Conservation (phyloP, 352 stramenopile species). For the Lagenidium giganteum region DNA sequence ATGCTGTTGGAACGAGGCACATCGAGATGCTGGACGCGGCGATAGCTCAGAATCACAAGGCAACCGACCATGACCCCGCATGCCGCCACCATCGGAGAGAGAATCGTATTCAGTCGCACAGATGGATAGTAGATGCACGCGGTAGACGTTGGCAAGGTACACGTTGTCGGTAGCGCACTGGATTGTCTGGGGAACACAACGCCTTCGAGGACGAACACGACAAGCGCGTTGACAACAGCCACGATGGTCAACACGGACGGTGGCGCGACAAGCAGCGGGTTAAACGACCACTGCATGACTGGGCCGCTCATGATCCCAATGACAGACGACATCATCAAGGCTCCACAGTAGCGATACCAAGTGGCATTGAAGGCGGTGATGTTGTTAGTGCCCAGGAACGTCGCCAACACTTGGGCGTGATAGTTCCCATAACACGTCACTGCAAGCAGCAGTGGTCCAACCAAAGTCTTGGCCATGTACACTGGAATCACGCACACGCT, state of each 20-base stretch:
- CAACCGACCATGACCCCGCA: slow-evolving; percentile 6
- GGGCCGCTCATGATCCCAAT: slow-evolving; percentile 18
- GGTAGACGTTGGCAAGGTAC: slow-evolving; percentile 13
- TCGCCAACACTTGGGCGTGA: slow-evolving; percentile 19
- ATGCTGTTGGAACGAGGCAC: slow-evolving; percentile 12
- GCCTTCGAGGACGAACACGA: slow-evolving; percentile 17
- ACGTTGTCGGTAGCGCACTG: slow-evolving; percentile 4
- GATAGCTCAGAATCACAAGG: no score
- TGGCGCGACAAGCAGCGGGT: slow-evolving; percentile 11
- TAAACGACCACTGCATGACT: slow-evolving; percentile 17
- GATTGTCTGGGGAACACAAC: slow-evolving; percentile 9
- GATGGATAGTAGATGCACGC: slow-evolving; percentile 12
- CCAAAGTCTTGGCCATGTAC: slow-evolving; percentile 19
- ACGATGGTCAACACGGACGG: slow-evolving; percentile 15
- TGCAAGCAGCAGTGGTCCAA: slow-evolving; percentile 2
- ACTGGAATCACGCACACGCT: slow-evolving; percentile 16
- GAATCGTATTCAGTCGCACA: slow-evolving; percentile 6
- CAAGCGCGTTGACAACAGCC: slow-evolving; percentile 12
- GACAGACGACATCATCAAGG: slow-evolving; percentile 11
- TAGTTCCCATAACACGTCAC: slow-evolving; percentile 15
- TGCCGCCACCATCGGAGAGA: slow-evolving; percentile 10
- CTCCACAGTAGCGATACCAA: slow-evolving; percentile 8
- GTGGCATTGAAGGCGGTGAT: slow-evolving; percentile 11
- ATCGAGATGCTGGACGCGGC: no score
- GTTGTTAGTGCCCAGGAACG: slow-evolving; percentile 12